Percentiles rank a stretch among this genome's conserved stretches.
phyloP scores from a whole-genome alignment of 352 stramenopile species.

The Globisporangium paddicum region DNA sequence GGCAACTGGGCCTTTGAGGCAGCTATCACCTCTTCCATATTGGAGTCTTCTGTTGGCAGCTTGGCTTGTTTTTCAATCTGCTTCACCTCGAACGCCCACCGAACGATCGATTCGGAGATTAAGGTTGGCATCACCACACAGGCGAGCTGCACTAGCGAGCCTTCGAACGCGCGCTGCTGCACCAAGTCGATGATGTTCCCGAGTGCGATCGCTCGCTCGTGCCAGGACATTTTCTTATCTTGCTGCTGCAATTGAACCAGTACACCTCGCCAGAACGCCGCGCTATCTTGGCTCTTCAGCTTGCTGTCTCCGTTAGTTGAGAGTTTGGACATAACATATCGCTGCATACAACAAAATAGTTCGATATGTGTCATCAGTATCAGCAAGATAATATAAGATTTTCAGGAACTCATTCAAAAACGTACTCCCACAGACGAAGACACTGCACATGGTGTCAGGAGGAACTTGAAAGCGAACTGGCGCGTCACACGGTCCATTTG shows the following conservation, averaged over 20 bases:
- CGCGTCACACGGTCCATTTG: conserved; percentile 4
- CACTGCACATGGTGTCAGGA: conserved; percentile 21
- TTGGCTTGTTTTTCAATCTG: conserved; percentile 11
- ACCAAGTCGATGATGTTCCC: conserved; percentile 36
- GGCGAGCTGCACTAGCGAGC: conserved; percentile 16
- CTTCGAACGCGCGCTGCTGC: conserved; percentile 20
- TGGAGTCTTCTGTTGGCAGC: conserved; percentile 15
- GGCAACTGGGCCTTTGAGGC: conserved; percentile 2
- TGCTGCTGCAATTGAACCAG: conserved; percentile 13
- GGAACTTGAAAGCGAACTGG: conserved; percentile 25
- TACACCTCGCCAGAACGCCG: conserved; percentile 8
- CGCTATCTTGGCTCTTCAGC: not conserved
- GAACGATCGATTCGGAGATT: conserved; percentile 24
- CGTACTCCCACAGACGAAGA: conserved; percentile 18
- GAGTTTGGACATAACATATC: conserved; percentile 3
- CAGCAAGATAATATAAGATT: not conserved
- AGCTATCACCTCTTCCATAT: conserved; percentile 24
- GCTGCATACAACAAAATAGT: conserved; percentile 3
- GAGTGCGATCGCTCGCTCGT: conserved; percentile 24
- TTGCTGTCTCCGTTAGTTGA: not conserved
- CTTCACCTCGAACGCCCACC: conserved; percentile 36
- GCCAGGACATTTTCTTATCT: conserved; percentile 19
- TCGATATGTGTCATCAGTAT: not conserved
- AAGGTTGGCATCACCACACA: conserved; percentile 22
- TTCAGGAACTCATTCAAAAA: not conserved